Evolutionary conservation across 768 basidiomycete species (phyloP), one percentile per base, ranked within the genome.

Genomic region (Tylopilus plumbeoviolaceoides): DNA sequence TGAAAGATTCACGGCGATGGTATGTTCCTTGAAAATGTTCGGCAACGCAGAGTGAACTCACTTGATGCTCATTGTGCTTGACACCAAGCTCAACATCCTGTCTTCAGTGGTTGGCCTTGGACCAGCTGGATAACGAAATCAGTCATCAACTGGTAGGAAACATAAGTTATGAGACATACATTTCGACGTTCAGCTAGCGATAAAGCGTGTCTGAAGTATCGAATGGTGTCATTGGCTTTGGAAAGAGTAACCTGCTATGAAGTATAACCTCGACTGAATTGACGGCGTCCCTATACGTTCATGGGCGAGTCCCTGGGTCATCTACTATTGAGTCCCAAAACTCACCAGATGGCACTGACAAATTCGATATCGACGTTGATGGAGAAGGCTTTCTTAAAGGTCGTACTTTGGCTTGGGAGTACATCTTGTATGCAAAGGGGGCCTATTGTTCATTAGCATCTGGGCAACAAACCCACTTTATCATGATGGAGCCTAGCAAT

Each of bases 361-460:
- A 90, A 78, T 39, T 89, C 81, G 33, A 90, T 80, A 52, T 83
- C 77, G 9, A 89, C 84, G 35, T 87, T 84, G n/a, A 85, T 80
- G 0, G 81, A 85, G 61, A 89, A 90, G 0, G 85, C 80, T 28
- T 82, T 83, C 67, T 89, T 89, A 73, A 91, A 91, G 0, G 75
- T 78, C 0, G 72, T 76, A 52, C 83, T 84, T 61, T 87, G 82
- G 7, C 78, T 3, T 75, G 70, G 4, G 75, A 76, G 70, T 82
- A 91, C 84, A 90, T 87, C 55, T 65, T 62, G 59, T 71, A 75
- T 4, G 89, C 89, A 60, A 91, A 89, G 1, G 85, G 85, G 7
- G 91, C 81, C 62, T 89, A 85, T 57, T 89, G 84, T 46, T 84
- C 78, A 54, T 89, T 91, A n/a, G 59, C 77, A 78, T 21, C 74